These are phyloP conservation scores for Limtongia smithiae DNA, from an alignment of 805 yeast genomes.

Conservation along the genomic window DNA sequence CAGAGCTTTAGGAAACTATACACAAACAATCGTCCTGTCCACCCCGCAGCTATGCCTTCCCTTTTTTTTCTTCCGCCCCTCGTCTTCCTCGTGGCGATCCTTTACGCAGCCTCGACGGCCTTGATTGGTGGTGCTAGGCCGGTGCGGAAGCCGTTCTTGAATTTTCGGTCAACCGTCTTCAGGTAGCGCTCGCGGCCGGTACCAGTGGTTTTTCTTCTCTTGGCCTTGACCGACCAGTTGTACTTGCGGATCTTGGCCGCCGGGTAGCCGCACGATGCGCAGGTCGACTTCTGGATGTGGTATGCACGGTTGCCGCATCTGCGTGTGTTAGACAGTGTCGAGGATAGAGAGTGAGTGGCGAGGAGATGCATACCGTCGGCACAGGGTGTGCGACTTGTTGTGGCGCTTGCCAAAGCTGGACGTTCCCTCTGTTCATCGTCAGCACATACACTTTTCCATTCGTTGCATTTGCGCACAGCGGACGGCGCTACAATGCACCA, in stretches of 20 bases:
- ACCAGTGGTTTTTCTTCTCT: slow-evolving; percentile 99
- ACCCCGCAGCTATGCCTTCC: not conserved
- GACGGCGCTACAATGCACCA: not conserved
- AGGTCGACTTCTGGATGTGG: slow-evolving; percentile 99
- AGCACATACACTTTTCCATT: slow-evolving; percentile 1
- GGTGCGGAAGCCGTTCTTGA: slow-evolving; percentile 98
- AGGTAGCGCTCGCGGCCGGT: slow-evolving; percentile 99
- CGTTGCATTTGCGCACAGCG: not conserved
- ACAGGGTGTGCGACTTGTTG: slow-evolving; percentile 98
- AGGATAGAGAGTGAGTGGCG: not conserved
- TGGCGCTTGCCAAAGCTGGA: slow-evolving; percentile 99
- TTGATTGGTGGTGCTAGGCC: slow-evolving; percentile 51
- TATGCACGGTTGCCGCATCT: slow-evolving; percentile 98
- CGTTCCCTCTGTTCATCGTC: slow-evolving; percentile 81
- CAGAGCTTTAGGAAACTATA: no score
- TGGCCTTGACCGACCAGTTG: slow-evolving; percentile 99
- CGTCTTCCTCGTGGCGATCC: no score
- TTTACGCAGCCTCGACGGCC: slow-evolving; percentile 13
- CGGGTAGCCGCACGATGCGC: slow-evolving; percentile 99
- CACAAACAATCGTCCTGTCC: no score
- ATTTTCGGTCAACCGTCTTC: slow-evolving; percentile 95
- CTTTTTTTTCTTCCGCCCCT: not conserved
- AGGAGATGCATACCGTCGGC: slow-evolving; percentile 51
- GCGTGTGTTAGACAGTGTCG: not conserved
- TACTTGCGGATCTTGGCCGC: slow-evolving; percentile 88